Percentiles rank a stretch among this genome's conserved stretches.
These are phyloP conservation scores for Thraustotheca clavata DNA, from an alignment of 352 stramenopile species.

Conservation along the genomic window DNA sequence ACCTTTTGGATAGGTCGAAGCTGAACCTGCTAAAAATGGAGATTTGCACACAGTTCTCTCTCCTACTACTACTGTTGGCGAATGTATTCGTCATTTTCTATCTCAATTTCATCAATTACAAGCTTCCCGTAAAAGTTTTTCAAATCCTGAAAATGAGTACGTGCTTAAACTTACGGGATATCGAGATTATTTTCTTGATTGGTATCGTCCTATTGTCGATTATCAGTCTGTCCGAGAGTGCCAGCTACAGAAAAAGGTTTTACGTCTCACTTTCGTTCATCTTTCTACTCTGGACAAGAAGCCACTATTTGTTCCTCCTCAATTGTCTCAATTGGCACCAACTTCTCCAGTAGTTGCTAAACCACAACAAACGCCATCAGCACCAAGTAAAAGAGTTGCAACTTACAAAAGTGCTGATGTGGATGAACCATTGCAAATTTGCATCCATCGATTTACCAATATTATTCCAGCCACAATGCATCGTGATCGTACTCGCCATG, in stretches of 20 bases:
- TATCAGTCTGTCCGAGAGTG: constrained; percentile 84
- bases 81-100: not conserved
- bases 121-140: not conserved
- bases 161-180: constrained; percentile 80
- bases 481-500: not conserved
- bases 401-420: constrained; percentile 5
- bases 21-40: not conserved
- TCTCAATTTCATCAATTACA: not conserved
- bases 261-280: constrained; percentile 68
- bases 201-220: constrained; percentile 74
- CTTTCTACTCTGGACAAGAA: constrained; percentile 6
- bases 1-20: not conserved
- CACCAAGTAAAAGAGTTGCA: no score
- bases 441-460: constrained; percentile 12
- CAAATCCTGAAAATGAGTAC: constrained; percentile 38
- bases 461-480: not conserved
- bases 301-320: constrained; percentile 29
- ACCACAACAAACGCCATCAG: not conserved
- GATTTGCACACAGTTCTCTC: not conserved
- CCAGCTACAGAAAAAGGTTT: constrained; percentile 77
- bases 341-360: constrained; percentile 31
- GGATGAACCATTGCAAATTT: constrained; percentile 13
- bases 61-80: not conserved
- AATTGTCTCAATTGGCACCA: constrained; percentile 29
- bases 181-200: constrained; percentile 80